phyloP scores from a whole-genome alignment of 306 rosid genomes.

The Sesbania bispinosa region DNA sequence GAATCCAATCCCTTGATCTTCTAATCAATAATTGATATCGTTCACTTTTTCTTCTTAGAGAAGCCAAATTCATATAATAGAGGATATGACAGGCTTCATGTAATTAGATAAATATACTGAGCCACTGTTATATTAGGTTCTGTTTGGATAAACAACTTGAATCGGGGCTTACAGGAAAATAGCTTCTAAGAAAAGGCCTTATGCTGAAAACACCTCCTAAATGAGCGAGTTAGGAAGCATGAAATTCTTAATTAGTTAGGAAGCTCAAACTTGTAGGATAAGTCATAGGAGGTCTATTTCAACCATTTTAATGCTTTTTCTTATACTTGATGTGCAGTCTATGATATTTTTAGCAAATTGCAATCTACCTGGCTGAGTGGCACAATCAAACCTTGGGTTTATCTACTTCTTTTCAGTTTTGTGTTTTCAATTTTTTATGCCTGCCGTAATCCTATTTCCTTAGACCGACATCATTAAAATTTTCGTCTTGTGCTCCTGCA shows the following conservation, averaged over 20 bases:
- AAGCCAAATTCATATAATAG: neutral
- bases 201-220: neutral
- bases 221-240: neutral
- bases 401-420: neutral
- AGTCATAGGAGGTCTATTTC: neutral
- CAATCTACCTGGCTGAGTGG: neutral
- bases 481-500: neutral
- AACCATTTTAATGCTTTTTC: neutral
- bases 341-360: neutral
- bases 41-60: neutral
- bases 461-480: neutral
- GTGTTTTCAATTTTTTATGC: neutral
- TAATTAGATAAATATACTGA: neutral
- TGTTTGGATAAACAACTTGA: neutral
- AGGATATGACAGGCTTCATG: neutral
- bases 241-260: neutral
- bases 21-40: neutral
- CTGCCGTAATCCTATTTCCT: neutral
- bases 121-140: no score
- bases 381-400: neutral
- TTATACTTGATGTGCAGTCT: neutral
- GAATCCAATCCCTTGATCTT: constrained; percentile 6
- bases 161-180: neutral
- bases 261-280: neutral
- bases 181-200: neutral